phyloP scores from a whole-genome alignment of 2,329 filamentous ascomycete species.

The Nothomitra cinnamomea region DNA sequence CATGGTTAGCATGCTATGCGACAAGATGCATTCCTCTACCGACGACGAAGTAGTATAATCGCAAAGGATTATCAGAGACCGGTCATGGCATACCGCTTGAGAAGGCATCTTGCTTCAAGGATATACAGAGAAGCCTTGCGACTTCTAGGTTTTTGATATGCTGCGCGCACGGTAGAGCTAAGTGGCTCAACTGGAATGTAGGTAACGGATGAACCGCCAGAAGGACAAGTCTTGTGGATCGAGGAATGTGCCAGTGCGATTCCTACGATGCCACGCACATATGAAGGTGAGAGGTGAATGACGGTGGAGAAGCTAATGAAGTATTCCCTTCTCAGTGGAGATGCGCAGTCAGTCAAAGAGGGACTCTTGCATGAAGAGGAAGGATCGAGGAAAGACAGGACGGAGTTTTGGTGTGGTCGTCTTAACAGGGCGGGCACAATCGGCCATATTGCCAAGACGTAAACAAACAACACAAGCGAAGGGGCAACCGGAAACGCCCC shows the following conservation, averaged over 20 bases:
- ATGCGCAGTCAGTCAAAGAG: not conserved
- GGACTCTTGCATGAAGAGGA: not conserved
- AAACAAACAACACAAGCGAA: conserved; percentile 1
- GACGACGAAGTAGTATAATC: not conserved
- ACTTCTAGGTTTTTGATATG: not conserved
- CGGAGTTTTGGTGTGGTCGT: not conserved
- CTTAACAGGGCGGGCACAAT: not conserved
- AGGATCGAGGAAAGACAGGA: not conserved
- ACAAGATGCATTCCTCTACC: not conserved
- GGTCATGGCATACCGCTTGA: not conserved
- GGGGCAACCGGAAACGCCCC: not conserved
- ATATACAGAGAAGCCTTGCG: not conserved
- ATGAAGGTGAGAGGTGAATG: not conserved
- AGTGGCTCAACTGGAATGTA: not conserved
- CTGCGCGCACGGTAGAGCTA: not conserved
- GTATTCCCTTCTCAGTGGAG: not conserved
- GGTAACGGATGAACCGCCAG: not conserved
- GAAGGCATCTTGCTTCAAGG: not conserved
- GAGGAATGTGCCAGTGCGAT: not conserved
- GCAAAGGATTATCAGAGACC: not conserved
- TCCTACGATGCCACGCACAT: not conserved
- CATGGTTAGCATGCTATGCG: not conserved
- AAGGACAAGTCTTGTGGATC: not conserved
- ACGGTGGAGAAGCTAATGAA: not conserved
- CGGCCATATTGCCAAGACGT: not conserved